Base-by-base conservation (phyloP, 1,284 basidiomycete genomes). In the Cystobasidium slooffiae region DNA sequence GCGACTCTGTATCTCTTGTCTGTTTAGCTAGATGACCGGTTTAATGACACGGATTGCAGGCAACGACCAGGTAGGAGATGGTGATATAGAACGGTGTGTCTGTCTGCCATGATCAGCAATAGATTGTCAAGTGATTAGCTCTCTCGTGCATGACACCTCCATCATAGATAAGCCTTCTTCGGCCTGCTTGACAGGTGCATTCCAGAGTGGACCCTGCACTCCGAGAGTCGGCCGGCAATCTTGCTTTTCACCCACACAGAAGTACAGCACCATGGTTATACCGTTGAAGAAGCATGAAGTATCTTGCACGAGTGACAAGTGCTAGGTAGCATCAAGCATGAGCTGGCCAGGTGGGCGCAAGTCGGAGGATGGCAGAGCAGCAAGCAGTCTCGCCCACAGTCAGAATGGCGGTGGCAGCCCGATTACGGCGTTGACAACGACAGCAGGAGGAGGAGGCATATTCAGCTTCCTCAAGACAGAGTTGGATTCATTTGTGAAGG, bases 401-500 rank as follows among this genome's bases (percentile, higher is more conserved):
- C 55, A 53, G 43, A 39, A 59, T 37, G 58, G 55, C 43, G 61
- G 68, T 46, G 67, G 67, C n/a, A 31, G 31, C 31, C 31, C 1
- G 31, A 31, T 31, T 2, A 31, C 31, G 5, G 31, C 31, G 5
- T 31, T 5, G 31, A 31, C 31, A 31, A 31, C 31, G 31, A 44
- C 39, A 64, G n/a, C n/a, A n/a, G 68, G 68, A 47, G 68, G 55
- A 24, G 56, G 59, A 58, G 68, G 69, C 18, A 41, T 72, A 39
- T 61, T 72, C 49, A 56, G 61, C 61, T 72, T 63, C 61, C 49
- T 72, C 47, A 62, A 64, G 41, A 72, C 59, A 41, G 69, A 72
- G 69, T 47, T 72, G 22, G 69, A 72, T 49, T 63, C 69, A 24
- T 72, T 72, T 51, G 61, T 72, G 37, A 63, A 64, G 46, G 69